Evolutionary conservation across 495 filamentous ascomycete species (phyloP).

Genomic region (Penicillium silybi): DNA sequence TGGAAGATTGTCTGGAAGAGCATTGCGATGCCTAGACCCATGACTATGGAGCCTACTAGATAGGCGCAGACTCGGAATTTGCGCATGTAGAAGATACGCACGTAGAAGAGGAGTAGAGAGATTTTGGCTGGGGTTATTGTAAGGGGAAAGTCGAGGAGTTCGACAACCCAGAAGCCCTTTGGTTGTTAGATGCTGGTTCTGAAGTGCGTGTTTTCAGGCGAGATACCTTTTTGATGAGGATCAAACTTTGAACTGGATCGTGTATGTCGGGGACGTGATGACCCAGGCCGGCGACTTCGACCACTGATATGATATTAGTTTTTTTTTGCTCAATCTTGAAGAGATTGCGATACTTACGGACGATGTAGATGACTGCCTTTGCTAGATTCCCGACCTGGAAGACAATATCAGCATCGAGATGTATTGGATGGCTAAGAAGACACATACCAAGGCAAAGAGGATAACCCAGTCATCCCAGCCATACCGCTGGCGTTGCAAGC

Average conservation of each 20-base stretch:
- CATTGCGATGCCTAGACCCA: conserved; percentile 20
- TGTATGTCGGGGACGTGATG: conserved; percentile 1
- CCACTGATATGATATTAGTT: conserved; percentile 1
- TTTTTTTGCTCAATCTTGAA: not conserved
- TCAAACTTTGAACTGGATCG: not conserved
- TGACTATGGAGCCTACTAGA: conserved; percentile 25
- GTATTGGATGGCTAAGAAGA: not conserved
- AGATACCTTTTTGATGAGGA: conserved; percentile 7
- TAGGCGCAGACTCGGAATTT: conserved; percentile 27
- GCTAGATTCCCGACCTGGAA: conserved; percentile 4
- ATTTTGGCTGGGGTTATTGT: conserved; percentile 16
- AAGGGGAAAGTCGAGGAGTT: conserved; percentile 14
- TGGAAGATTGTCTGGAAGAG: conserved; percentile 30
- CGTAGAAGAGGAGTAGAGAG: conserved; percentile 39
- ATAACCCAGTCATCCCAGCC: conserved; percentile 10
- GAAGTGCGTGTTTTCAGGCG: not conserved
- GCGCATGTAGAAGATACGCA: conserved; percentile 32
- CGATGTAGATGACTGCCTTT: conserved; percentile 10
- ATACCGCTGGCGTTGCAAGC: conserved; percentile 1
- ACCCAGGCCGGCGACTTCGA: conserved; percentile 5
- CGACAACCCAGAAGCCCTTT: conserved; percentile 6
- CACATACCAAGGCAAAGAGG: conserved; percentile 12
- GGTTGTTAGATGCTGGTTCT: not conserved
- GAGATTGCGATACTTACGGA: conserved; percentile 4
- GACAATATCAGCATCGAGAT: not conserved